A percentile compares a stretch with the other conserved stretches of the same genome.
These are phyloP conservation scores for Capsicum pubescens DNA, from an alignment of 257 asterid species.

Conservation along the genomic window DNA sequence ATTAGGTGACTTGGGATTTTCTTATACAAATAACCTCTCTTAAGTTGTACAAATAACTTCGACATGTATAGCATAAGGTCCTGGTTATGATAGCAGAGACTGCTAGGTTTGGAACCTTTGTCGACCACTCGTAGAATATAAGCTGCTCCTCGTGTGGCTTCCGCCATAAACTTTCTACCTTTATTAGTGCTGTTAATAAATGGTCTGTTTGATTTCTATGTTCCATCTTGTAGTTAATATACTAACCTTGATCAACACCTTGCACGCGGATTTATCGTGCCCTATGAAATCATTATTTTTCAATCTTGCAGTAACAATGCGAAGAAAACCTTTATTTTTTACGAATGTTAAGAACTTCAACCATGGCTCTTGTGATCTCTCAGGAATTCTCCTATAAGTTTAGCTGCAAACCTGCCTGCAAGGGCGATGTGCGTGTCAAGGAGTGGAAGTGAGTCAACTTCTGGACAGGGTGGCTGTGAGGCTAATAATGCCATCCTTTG, in stretches of 20 bases:
- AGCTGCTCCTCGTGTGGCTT: neutral
- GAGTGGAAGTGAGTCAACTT: slow-evolving; percentile 57
- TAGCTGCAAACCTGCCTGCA: slow-evolving; percentile 82
- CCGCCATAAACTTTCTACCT: neutral
- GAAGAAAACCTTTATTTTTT: neutral
- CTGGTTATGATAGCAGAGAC: neutral
- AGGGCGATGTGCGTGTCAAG: slow-evolving; percentile 60
- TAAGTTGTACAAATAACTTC: neutral
- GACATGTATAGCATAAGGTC: neutral
- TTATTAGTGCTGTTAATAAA: neutral
- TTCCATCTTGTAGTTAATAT: neutral
- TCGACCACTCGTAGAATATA: neutral
- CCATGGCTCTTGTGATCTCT: slow-evolving; percentile 25
- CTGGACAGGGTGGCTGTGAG: slow-evolving; percentile 48
- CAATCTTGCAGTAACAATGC: neutral
- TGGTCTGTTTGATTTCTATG: neutral
- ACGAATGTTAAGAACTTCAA: neutral
- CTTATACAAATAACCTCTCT: slow-evolving; percentile 10
- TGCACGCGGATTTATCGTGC: neutral
- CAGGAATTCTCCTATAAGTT: slow-evolving; percentile 62
- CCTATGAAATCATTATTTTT: neutral
- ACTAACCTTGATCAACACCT: neutral
- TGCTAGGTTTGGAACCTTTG: slow-evolving; percentile 3
- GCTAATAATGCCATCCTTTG: slow-evolving; percentile 68
- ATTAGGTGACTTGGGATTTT: neutral